Conservation (phyloP, 805 yeast genomes). For the Scheffersomyces spartinae region DNA sequence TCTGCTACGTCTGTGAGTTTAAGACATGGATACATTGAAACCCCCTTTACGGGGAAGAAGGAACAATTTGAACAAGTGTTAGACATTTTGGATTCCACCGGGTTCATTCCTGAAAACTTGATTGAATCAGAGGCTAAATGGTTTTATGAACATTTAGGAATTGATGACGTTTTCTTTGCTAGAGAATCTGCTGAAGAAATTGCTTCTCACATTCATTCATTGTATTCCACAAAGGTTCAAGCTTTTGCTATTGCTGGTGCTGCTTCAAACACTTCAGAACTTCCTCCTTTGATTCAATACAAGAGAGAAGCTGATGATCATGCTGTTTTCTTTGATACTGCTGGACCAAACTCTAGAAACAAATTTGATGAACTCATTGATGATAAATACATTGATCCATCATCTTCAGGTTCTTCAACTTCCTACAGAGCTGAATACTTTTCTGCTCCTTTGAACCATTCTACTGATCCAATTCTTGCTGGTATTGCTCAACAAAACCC, state of each 20-base stretch:
- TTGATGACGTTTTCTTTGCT: slow-evolving; percentile 87
- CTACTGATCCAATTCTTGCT: slow-evolving; percentile 32
- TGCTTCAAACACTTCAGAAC: slow-evolving; percentile 12
- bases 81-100: slow-evolving; percentile 69
- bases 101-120: slow-evolving; percentile 79
- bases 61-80: slow-evolving; percentile 72
- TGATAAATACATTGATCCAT: slow-evolving; percentile 61
- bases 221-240: slow-evolving; percentile 87
- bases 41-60: slow-evolving; percentile 71
- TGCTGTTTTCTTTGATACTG: slow-evolving; percentile 83
- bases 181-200: slow-evolving; percentile 72
- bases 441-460: slow-evolving; percentile 47
- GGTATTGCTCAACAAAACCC: slow-evolving; percentile 25
- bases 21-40: slow-evolving; percentile 56
- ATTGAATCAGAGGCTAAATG: slow-evolving; percentile 81
- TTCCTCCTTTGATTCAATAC: slow-evolving; percentile 57
- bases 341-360: slow-evolving; percentile 37
- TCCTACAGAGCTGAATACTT: slow-evolving; percentile 68
- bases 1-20: slow-evolving; percentile 18
- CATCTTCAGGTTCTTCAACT: slow-evolving; percentile 19
- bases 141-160: slow-evolving; percentile 82
- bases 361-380: slow-evolving; percentile 70
- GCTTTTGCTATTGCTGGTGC: slow-evolving; percentile 57
- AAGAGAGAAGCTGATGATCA: slow-evolving; percentile 73
- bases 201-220: slow-evolving; percentile 73